Evolutionary conservation across 495 filamentous ascomycete species (phyloP), one percentile per base, ranked within the genome.

Genomic region (Poronia punctata): DNA sequence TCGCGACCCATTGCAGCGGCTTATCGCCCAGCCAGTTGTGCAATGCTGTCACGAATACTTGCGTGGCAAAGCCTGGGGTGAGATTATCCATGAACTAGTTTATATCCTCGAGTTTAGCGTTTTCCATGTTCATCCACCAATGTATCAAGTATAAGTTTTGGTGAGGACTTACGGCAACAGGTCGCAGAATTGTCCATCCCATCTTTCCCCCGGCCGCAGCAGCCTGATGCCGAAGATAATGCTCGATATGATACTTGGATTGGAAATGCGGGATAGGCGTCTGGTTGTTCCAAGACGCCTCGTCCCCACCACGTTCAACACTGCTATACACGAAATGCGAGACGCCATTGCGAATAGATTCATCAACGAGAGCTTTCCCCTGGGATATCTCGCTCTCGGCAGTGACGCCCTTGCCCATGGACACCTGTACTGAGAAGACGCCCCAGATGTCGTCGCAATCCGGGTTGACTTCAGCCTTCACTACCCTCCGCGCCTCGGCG

Each of bases 41-140:
- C 53, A 76, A 64, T 4, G 68, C 61, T 0, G 79, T 71, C 51
- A 62, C 23, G 53, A 86, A 83, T 0, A 79, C 64, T 43, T 77
- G 80, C 25, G 75, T 78, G 9, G 63, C 44, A 48, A 83, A 76
- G 19, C 70, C 72, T 0, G 75, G 72, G 0, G 59, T 65, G 12
- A 83, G 53, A 49, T 81, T 83, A 6, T 86, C 83, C 61, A 83
- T 75, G 60, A 86, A 88, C 42, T 45, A 14, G n/a, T n/a, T n/a
- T n/a, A n/a, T n/a, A n/a, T n/a, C n/a, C n/a, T n/a, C n/a, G n/a
- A n/a, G n/a, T n/a, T n/a, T n/a, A n/a, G n/a, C n/a, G n/a, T n/a
- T n/a, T n/a, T n/a, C n/a, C n/a, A n/a, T n/a, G n/a, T n/a, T n/a
- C n/a, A n/a, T n/a, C n/a, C n/a, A n/a, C n/a, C n/a, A n/a, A n/a